Conservation (phyloP, 176 grass and related monocot genomes). For the Coix lacrymajobi region DNA sequence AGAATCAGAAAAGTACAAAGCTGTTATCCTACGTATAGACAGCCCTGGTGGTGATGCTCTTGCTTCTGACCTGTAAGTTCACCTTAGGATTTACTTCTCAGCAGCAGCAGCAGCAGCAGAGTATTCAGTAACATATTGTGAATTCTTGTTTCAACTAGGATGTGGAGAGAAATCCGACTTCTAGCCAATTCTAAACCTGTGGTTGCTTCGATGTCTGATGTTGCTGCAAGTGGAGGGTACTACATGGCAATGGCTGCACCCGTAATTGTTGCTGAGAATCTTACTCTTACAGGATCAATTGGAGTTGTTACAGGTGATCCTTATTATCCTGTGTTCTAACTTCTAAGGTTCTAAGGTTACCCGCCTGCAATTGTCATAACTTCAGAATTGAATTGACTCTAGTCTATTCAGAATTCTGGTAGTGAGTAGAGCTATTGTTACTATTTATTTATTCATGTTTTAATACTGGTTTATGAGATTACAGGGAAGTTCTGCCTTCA, state of each 20-base stretch:
- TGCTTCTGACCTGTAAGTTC: conserved; percentile 97
- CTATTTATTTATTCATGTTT: conserved; percentile 19
- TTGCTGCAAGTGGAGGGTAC: conserved; percentile 95
- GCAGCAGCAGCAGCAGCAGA: background rate
- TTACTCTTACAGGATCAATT: conserved; percentile 94
- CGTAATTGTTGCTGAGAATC: conserved; percentile 88
- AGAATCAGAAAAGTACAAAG: conserved; percentile 89
- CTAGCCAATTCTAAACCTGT: conserved; percentile 86
- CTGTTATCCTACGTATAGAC: conserved; percentile 91
- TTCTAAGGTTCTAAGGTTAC: conserved; percentile 1
- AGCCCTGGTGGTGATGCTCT: conserved; percentile 97
- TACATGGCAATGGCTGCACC: conserved; percentile 96
- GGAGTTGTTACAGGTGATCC: conserved; percentile 84
- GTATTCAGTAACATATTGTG: conserved; percentile 21
- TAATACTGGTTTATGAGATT: conserved; percentile 20
- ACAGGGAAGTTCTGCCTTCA: conserved; percentile 84
- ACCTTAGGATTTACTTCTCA: background rate
- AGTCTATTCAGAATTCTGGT: background rate
- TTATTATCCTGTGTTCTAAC: conserved; percentile 18
- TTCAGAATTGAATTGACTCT: conserved; percentile 1
- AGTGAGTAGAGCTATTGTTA: background rate
- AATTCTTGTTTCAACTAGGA: conserved; percentile 59
- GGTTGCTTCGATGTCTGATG: conserved; percentile 94
- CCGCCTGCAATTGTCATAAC: background rate
- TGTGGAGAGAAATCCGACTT: conserved; percentile 96